phyloP scores from a whole-genome alignment of 441 rosid genomes.

The Sinapis alba region DNA sequence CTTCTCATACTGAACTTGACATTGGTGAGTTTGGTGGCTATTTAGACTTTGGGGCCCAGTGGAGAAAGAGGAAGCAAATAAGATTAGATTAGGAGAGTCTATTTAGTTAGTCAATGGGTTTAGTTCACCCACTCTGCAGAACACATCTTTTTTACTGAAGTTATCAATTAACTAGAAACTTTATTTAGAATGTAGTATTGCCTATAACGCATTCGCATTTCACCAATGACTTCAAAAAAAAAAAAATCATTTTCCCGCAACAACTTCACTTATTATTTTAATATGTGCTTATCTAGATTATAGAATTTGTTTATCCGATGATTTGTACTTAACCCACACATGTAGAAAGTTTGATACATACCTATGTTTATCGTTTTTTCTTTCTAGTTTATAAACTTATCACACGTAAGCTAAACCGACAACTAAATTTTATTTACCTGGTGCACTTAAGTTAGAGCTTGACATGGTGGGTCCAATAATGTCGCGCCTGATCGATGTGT shows the following conservation, averaged over 20 bases:
- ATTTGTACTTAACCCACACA: background rate
- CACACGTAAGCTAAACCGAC: background rate
- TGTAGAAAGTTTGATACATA: background rate
- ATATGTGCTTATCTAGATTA: background rate
- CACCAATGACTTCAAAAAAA: background rate
- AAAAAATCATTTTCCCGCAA: background rate
- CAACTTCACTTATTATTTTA: background rate
- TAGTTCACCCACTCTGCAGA: constrained; percentile 59
- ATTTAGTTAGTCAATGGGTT: constrained; percentile 43
- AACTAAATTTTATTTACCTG: background rate
- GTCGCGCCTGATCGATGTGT: constrained; percentile 30
- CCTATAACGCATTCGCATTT: background rate
- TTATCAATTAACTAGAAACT: constrained; percentile 21
- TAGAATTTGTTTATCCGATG: background rate
- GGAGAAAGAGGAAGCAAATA: background rate
- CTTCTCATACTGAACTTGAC: constrained; percentile 48
- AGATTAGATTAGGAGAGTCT: constrained; percentile 5
- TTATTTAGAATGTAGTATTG: background rate
- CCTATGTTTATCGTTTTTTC: background rate
- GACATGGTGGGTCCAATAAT: constrained; percentile 31
- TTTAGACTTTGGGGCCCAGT: constrained; percentile 28
- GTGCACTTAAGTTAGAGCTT: constrained; percentile 3
- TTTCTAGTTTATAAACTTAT: background rate
- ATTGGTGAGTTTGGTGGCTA: constrained; percentile 59
- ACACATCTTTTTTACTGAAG: constrained; percentile 10